Percentiles rank a stretch among this genome's conserved stretches.
Conservation (phyloP, 2,329 filamentous ascomycete genomes). For the Sphaerulina populicola region DNA sequence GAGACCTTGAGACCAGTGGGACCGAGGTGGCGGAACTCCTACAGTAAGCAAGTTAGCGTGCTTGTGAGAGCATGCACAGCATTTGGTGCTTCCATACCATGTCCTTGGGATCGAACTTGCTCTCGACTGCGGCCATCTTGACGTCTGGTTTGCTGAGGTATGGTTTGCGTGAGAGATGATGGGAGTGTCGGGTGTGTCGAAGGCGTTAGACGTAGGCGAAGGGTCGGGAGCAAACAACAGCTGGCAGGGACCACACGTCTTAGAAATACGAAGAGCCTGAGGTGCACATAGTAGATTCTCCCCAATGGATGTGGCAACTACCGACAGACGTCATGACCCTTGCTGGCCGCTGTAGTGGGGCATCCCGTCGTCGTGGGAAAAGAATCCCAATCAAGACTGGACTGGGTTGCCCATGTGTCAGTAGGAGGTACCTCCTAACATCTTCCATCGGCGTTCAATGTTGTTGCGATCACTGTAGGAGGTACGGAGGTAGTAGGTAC, state of each 20-base stretch:
- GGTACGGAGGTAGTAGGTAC: too few relatives aligned
- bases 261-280: constrained; percentile 6
- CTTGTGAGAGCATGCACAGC: neutral
- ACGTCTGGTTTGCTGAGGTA: constrained; percentile 9
- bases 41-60: neutral
- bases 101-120: constrained; percentile 45
- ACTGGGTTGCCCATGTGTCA: neutral
- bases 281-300: neutral
- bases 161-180: neutral
- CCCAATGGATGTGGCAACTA: neutral
- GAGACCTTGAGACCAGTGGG: constrained; percentile 45
- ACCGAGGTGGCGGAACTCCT: constrained; percentile 39
- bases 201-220: neutral
- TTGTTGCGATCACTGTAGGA: neutral
- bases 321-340: constrained; percentile 3
- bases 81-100: constrained; percentile 27
- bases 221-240: neutral
- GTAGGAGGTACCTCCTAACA: too few relatives aligned
- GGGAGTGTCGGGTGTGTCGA: neutral
- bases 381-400: neutral
- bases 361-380: too few relatives aligned
- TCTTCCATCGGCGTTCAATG: neutral
- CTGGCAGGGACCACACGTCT: neutral
- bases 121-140: constrained; percentile 34
- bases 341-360: neutral